Evolutionary conservation across 805 yeast species (phyloP), one percentile per base, ranked within the genome.

Genomic region (Pichia thaimueangensis): DNA sequence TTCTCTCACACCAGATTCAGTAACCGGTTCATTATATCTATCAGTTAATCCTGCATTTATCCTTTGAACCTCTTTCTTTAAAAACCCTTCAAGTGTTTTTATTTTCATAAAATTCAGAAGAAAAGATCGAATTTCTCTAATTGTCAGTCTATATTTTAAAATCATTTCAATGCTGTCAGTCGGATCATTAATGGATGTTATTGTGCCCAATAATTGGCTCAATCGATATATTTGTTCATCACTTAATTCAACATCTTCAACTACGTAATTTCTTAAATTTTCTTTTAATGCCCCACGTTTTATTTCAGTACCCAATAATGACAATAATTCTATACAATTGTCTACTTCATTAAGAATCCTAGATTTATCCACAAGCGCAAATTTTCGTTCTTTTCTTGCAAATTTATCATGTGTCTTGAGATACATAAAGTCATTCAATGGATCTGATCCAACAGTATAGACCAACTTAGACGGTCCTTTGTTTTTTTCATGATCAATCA

Each of bases 341-440:
- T 80, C 86, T 24, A 77, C 74, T 52, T 82, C 91, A 8, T 65
- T 57, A 37, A 71, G 62, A 34, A 78, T 65, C 42, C 72, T 69
- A 37, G 69, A 73, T 21, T 74, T 64, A 49, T 83, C 89, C 2
- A 71, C 63, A 28, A 66, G 67, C 23, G 68, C 62, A 74, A 81
- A 78, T 35, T 75, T 68, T 45, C 71, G 71, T 58, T 85, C 95
- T 40, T 79, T 80, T 42, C 74, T 74, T 48, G 73, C 75, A 78
- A 82, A 75, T 30, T 73, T 68, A 32, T 69, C 69, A 59, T 83
- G 89, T 51, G 70, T 74, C 12, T 63, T 47, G 24, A 58, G 52
- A 55, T 65, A 79, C 12, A 64, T 16, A 0, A 56, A 50, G 55
- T 78, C 82, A 1, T 59, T 51, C 37, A 84, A 60, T 5, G 78